Base-by-base conservation (phyloP, 495 filamentous ascomycete genomes). In the Tirmania nivea region DNA sequence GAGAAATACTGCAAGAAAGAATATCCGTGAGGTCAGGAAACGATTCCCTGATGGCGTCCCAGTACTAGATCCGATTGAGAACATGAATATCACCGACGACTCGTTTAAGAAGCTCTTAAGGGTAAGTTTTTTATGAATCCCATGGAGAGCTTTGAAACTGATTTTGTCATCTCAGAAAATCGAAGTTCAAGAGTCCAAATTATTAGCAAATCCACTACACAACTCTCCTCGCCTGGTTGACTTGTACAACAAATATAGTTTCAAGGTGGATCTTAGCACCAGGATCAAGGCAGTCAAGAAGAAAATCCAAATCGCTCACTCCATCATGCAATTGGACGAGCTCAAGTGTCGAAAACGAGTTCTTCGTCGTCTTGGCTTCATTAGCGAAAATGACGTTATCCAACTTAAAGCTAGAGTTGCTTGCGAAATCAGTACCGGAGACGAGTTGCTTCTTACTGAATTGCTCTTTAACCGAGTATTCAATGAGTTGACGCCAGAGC, bases 381-480 rank as follows among this genome's bases (percentile, higher is more conserved):
- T 96, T 68, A 84, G 93, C 67, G 90, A 95, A 35, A 73, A 76
- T 19, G 90, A 95, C 63, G 85, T 96, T 8, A 86, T 97, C 50
- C 78, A 94, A 69, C 73, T 95, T 60, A 97, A 97, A 70, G 90
- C 86, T 8, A 61, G 90, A 35, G 90, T 95, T 8, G 90, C 90
- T 9, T 97, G 90, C 68, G 90, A 96, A 71, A 96, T 97, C 54
- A 75, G 73, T 50, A 89, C 84, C 60, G 76, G 75, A 25, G 77
- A 80, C 56, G 92, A 96, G 61, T 71, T 96, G 25, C 78, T 97
- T 59, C 76, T 97, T 2, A 82, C 80, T 48, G 92, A 97, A 68
- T 70, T 97, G 34, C 75, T 97, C 5, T 95, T 97, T 70, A 92
- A 95, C 67, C 78, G 87, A 52, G 94, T 94, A 73, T 97, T 97